Percentiles rank a stretch among this genome's conserved stretches.
These are phyloP conservation scores for Pseudogymnoascus sp. DNA, from an alignment of 2,329 filamentous ascomycete genomes.

Conservation along the genomic window DNA sequence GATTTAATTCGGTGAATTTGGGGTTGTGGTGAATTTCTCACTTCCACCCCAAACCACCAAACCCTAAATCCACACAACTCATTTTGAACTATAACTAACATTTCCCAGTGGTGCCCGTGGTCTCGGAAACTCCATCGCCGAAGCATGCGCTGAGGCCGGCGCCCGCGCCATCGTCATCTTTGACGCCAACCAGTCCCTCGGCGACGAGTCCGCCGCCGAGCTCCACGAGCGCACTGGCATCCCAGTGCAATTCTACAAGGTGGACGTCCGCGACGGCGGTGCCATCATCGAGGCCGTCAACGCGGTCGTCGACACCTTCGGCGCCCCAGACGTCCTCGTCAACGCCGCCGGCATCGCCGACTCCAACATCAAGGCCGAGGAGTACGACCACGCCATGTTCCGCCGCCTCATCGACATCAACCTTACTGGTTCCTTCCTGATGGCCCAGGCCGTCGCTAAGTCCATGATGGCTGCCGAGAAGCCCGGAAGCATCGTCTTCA, in stretches of 20 bases:
- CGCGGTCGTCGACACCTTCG: conserved; percentile 57
- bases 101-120: conserved; percentile 59
- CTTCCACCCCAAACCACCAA: background rate
- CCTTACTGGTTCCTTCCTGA: conserved; percentile 69
- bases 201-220: conserved; percentile 60
- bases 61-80: background rate
- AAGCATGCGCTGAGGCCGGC: conserved; percentile 67
- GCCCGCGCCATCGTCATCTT: conserved; percentile 67
- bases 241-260: conserved; percentile 68
- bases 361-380: conserved; percentile 76
- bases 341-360: conserved; percentile 75
- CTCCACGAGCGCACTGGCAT: conserved; percentile 65
- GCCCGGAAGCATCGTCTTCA: conserved; percentile 65
- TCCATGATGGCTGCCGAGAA: conserved; percentile 66
- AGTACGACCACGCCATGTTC: conserved; percentile 68
- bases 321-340: conserved; percentile 65
- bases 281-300: conserved; percentile 63
- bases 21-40: background rate
- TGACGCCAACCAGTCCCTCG: conserved; percentile 68
- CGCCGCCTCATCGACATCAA: conserved; percentile 75
- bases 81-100: conserved; percentile 22
- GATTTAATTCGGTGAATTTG: background rate
- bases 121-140: conserved; percentile 71
- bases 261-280: conserved; percentile 64
- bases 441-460: conserved; percentile 63